Conservation (phyloP, 2,329 filamentous ascomycete species). For the Cladophialophora psammophila region DNA sequence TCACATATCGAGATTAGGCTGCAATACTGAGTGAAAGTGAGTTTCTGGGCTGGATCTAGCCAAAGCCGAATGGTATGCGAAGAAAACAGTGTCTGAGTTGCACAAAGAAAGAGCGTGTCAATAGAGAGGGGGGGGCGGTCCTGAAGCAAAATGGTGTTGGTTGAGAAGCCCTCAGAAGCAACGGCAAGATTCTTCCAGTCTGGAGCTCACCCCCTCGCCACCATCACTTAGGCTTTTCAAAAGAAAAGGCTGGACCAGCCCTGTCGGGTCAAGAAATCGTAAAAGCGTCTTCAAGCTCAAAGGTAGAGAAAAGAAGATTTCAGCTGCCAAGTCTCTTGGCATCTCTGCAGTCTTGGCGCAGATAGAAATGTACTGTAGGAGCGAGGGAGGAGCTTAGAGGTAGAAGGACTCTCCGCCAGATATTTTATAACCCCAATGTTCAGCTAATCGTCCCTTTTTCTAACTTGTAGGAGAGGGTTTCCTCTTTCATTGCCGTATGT, state of each 20-base stretch:
- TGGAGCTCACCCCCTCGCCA: neutral
- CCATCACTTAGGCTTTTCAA: neutral
- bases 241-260: neutral
- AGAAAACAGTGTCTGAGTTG: neutral
- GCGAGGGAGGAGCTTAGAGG: no score
- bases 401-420: neutral
- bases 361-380: neutral
- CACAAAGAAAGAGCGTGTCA: neutral
- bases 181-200: neutral
- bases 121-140: no score
- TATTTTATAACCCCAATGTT: neutral
- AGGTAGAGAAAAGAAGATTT: slow-evolving; percentile 14
- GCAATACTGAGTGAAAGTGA: neutral
- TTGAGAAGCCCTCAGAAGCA: neutral
- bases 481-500: neutral
- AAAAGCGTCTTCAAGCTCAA: slow-evolving; percentile 16
- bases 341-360: slow-evolving; percentile 1
- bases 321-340: slow-evolving; percentile 16
- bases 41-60: neutral
- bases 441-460: neutral
- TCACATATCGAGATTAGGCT: neutral
- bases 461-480: neutral
- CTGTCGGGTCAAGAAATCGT: slow-evolving; percentile 1
- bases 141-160: neutral
- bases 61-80: neutral